phyloP scores from a whole-genome alignment of 768 basidiomycete genomes.

The Russula ochroleuca region DNA sequence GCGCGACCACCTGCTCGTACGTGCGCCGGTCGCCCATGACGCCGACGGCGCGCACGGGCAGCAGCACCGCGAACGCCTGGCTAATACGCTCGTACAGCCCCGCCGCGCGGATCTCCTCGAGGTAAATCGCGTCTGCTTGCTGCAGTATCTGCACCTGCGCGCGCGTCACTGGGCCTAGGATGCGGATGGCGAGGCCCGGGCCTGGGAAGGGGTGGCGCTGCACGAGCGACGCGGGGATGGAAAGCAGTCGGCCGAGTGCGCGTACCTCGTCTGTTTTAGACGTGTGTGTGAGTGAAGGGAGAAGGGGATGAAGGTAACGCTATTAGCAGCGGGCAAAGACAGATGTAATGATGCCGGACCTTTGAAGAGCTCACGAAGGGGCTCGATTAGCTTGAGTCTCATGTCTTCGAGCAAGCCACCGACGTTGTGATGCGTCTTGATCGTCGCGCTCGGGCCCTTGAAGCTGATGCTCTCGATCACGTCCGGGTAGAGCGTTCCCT shows the following conservation, averaged over 20 bases:
- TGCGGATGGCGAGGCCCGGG: conserved; percentile 96
- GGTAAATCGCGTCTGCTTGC: conserved; percentile 91
- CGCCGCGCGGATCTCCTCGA: conserved; percentile 94
- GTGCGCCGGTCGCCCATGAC: conserved; percentile 97
- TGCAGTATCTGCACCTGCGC: conserved; percentile 90
- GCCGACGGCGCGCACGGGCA: conserved; percentile 96
- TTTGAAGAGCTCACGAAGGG: conserved; percentile 96
- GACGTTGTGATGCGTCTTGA: conserved; percentile 99
- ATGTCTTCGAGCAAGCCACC: conserved; percentile 94
- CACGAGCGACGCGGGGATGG: conserved; percentile 89
- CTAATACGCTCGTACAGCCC: conserved; percentile 89
- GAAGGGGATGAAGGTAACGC: neutral
- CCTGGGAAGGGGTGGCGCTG: conserved; percentile 99
- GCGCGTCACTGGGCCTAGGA: conserved; percentile 90
- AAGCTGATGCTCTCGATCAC: conserved; percentile 99
- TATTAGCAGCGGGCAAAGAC: neutral
- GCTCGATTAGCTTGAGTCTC: conserved; percentile 98
- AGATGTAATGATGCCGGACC: conserved; percentile 44
- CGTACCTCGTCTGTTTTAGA: conserved; percentile 83
- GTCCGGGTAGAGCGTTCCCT: conserved; percentile 97
- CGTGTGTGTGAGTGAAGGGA: neutral
- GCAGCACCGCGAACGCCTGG: conserved; percentile 93
- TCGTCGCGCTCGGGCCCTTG: conserved; percentile 97
- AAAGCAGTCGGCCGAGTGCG: conserved; percentile 82
- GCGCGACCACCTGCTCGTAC: conserved; percentile 94